phyloP scores from a whole-genome alignment of 371 early-diverging fungal species.

The Ordospora colligata region DNA sequence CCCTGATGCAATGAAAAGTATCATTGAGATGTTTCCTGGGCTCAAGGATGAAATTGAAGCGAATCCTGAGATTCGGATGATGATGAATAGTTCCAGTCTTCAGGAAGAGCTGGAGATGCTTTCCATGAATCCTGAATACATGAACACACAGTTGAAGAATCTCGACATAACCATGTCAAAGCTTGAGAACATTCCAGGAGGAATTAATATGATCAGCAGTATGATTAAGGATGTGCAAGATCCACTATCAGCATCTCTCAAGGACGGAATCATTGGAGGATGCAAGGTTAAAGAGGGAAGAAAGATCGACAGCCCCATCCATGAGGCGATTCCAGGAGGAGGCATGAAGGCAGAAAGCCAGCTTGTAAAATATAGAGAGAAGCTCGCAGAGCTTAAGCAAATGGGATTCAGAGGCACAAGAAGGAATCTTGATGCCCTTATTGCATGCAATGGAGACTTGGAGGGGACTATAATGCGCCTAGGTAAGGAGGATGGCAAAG shows the following conservation, averaged over 20 bases:
- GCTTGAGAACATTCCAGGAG: constrained; percentile 61
- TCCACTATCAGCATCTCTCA: constrained; percentile 32
- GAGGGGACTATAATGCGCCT: constrained; percentile 48
- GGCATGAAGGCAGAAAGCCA: constrained; percentile 39
- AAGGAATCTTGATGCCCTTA: constrained; percentile 67
- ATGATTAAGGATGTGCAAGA: constrained; percentile 60
- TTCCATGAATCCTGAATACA: constrained; percentile 57
- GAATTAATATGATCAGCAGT: constrained; percentile 59
- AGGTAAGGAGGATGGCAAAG: not conserved
- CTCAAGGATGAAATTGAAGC: constrained; percentile 50
- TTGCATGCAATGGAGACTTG: constrained; percentile 69
- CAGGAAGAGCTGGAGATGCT: constrained; percentile 59
- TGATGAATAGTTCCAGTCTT: constrained; percentile 54
- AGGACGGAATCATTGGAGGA: not conserved
- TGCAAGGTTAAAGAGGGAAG: constrained; percentile 43
- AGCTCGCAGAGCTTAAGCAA: constrained; percentile 68
- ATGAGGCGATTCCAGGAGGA: constrained; percentile 44
- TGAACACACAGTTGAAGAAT: constrained; percentile 60
- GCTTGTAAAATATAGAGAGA: constrained; percentile 63
- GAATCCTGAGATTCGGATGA: constrained; percentile 51
- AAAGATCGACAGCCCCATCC: not conserved
- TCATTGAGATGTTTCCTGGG: constrained; percentile 56
- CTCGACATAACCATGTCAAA: constrained; percentile 61
- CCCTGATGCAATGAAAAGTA: constrained; percentile 54
- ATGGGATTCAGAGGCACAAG: constrained; percentile 72